Base-by-base conservation (phyloP, 2,329 filamentous ascomycete species). In the Colletotrichum echinochloae region DNA sequence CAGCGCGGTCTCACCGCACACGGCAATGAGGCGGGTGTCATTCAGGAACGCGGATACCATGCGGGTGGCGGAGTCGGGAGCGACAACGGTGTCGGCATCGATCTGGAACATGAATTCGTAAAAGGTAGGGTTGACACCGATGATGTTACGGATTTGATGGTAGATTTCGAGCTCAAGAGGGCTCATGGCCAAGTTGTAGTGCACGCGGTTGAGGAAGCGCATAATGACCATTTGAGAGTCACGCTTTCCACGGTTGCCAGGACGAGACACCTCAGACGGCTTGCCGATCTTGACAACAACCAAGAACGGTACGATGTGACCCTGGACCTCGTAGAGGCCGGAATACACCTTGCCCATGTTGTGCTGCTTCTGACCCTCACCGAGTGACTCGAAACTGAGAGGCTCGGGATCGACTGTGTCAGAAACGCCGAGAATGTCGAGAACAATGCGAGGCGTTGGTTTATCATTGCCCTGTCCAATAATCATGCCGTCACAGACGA, bases 321-420 rank as follows among this genome's bases (percentile, higher is more conserved):
- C 96, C 78, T 98, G 94, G 8, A 98, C 95, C 82, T 99, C 96
- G 80, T 99, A 99, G 6, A 99, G 86, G 78, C 96, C 96, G 26
- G 96, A 98, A 83, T 99, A 99, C 74, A 98, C 90, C 83, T 99
- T 99, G 81, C 93, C 96, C 95, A 98, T 98, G 82, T 99, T 99
- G 86, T 98, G 96, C 81, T 98, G 96, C 84, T 97, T 97, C 83
- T 92, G 89, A 79, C 96, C 96, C 82, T 98, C 95, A 70, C 96
- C 96, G 44, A 99, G 88, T 78, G 94, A 95, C 80, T 99, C 95
- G 76, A 99, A 99, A 86, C 94, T 98, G 68, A 99, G 87, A 3
- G 96, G 94, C 79, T 98, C 95, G 0, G 97, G 96, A 77, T 99
- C 95, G 20, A 98, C 93, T 2, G 92, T 93, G 75, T 98, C 95